Evolutionary conservation across 495 filamentous ascomycete species (phyloP).

Genomic region (Opeltia flavorubescens): DNA sequence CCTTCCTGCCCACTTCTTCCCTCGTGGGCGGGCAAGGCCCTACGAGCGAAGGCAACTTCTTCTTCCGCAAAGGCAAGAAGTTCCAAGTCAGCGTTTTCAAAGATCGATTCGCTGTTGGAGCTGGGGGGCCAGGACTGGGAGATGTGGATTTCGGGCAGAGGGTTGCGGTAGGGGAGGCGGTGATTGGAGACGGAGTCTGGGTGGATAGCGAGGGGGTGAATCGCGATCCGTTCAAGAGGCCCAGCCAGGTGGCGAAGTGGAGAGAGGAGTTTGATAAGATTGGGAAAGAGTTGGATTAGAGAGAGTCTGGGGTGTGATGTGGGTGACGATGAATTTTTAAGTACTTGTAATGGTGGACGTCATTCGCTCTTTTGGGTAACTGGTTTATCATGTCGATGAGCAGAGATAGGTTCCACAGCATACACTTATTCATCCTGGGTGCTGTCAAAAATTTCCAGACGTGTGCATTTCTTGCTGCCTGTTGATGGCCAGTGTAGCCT

Average conservation of each 20-base stretch:
- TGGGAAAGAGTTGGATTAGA: slow-evolving; percentile 12
- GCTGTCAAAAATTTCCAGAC: too few relatives aligned
- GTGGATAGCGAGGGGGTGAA: slow-evolving; percentile 17
- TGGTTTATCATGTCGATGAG: too few relatives aligned
- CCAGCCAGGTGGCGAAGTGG: slow-evolving; percentile 12
- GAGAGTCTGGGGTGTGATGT: too few relatives aligned
- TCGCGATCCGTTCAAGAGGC: slow-evolving; percentile 17
- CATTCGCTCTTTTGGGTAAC: too few relatives aligned
- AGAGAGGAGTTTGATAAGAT: slow-evolving; percentile 16
- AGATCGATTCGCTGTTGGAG: slow-evolving; percentile 12
- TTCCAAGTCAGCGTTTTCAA: slow-evolving; percentile 22
- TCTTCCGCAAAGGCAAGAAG: slow-evolving; percentile 19
- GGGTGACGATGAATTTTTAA: not conserved
- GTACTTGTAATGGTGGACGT: too few relatives aligned
- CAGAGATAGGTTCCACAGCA: too few relatives aligned
- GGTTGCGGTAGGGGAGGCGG: slow-evolving; percentile 9
- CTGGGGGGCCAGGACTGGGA: slow-evolving; percentile 13
- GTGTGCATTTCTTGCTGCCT: too few relatives aligned
- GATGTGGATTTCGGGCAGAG: slow-evolving; percentile 4
- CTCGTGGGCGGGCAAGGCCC: slow-evolving; percentile 1
- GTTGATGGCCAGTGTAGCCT: too few relatives aligned
- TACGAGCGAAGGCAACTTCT: slow-evolving; percentile 14
- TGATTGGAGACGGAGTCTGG: slow-evolving; percentile 7
- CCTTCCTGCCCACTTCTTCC: slow-evolving; percentile 14
- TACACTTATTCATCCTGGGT: too few relatives aligned